phyloP scores from a whole-genome alignment of 345 rosid genomes.

The Acer yangbiense region DNA sequence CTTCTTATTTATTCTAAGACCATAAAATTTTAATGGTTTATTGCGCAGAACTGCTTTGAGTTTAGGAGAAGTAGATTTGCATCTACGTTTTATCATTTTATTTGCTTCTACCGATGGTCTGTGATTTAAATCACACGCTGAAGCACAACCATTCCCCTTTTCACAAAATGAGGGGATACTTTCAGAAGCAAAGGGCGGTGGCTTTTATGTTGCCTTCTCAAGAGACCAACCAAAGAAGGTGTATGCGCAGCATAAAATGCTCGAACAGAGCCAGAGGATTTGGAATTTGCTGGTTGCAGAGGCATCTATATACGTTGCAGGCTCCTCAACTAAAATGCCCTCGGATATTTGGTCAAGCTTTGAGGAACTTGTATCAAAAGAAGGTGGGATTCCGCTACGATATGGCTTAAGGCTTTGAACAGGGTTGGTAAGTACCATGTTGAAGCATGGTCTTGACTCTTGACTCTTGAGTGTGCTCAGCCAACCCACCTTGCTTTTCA shows the following conservation, averaged over 20 bases:
- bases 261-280: conserved; percentile 55
- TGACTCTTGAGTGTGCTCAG: conserved; percentile 39
- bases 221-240: conserved; percentile 89
- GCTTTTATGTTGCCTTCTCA: conserved; percentile 84
- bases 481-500: not conserved
- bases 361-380: conserved; percentile 69
- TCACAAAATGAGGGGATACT: conserved; percentile 54
- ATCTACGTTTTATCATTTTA: not conserved
- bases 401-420: conserved; percentile 73
- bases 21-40: not conserved
- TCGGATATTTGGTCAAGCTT: conserved; percentile 71
- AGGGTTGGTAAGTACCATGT: conserved; percentile 82
- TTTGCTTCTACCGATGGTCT: not conserved
- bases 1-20: not conserved
- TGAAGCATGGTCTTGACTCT: conserved; percentile 76
- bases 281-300: conserved; percentile 66
- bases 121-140: not conserved
- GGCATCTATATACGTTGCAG: conserved; percentile 81
- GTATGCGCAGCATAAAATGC: conserved; percentile 85
- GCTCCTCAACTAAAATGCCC: conserved; percentile 97
- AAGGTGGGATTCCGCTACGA: conserved; percentile 57
- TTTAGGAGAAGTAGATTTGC: not conserved
- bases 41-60: not conserved
- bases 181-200: conserved; percentile 77
- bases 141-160: not conserved